These are phyloP conservation scores for Medicago arabica DNA, from an alignment of 306 rosid genomes.

Conservation along the genomic window DNA sequence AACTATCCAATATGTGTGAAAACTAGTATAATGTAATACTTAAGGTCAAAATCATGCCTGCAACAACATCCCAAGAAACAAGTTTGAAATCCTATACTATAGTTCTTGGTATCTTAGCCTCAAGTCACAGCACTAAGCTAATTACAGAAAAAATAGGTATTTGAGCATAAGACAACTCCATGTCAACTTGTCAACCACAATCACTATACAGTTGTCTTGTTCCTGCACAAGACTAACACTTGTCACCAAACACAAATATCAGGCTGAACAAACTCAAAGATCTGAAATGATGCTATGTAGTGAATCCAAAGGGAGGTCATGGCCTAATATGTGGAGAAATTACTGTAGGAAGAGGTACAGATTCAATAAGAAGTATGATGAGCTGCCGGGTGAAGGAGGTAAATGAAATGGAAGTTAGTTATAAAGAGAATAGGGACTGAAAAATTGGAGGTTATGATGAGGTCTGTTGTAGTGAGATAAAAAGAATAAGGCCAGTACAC, in stretches of 20 bases:
- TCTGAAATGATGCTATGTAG: not conserved
- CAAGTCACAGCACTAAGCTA: conserved; percentile 1
- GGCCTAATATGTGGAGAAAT: too few relatives aligned
- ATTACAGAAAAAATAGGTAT: not conserved
- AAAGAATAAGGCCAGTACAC: too few relatives aligned
- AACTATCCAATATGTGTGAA: conserved; percentile 22
- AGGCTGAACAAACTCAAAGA: conserved; percentile 20
- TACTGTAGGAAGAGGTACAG: too few relatives aligned
- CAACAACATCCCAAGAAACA: conserved; percentile 4
- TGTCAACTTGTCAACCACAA: conserved; percentile 19
- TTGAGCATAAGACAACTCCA: conserved; percentile 2
- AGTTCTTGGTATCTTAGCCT: not conserved
- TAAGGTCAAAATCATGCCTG: conserved; percentile 36
- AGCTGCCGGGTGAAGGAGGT: too few relatives aligned
- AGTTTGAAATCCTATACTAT: conserved; percentile 13
- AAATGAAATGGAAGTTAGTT: too few relatives aligned
- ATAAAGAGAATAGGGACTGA: too few relatives aligned
- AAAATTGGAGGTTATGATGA: too few relatives aligned
- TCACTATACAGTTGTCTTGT: not conserved
- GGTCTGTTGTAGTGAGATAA: too few relatives aligned
- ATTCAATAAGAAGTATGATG: too few relatives aligned
- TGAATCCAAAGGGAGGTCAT: not conserved
- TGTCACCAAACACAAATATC: conserved; percentile 14
- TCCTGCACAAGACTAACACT: not conserved
- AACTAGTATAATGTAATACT: conserved; percentile 6